Evolutionary conservation across 768 basidiomycete genomes (phyloP), one percentile per base, ranked within the genome.

Genomic region (Cyclocybe cylindracea): DNA sequence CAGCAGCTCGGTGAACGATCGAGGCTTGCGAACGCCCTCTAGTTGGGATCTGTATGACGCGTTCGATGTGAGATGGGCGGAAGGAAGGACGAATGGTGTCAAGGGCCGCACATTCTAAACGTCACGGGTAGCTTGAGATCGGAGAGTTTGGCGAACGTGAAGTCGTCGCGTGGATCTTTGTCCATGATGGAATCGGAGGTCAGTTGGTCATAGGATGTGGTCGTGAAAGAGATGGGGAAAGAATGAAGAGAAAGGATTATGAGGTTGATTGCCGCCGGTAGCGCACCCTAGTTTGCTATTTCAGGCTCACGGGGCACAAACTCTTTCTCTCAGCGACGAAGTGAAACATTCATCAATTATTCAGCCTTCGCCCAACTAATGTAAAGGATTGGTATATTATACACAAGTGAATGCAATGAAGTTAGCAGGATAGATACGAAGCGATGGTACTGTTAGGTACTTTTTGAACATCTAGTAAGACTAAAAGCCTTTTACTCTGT

Each of bases 91-190:
- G 9, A 39, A 32, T 33, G 13, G 16, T n/a, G 18, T 7, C 29
- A 29, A 10, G 33, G 13, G 7, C 13, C 48, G 29, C 60, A 90
- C 91, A 94, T 89, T 64, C 91, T 82, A 63, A 94, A 85, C 8
- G 94, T 93, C 8, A 96, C 83, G 2, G 90, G 91, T 7, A 91
- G 69, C 66, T 91, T 94, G 53, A 97, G 79, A 67, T 95, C 91
- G 48, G 89, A 90, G 14, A 94, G 82, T 65, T 88, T 88, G 5
- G 93, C 94, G 65, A 96, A 97, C 2, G 92, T 94, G 61, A 94
- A 92, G 67, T 97, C 94, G 60, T 94, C 90, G 34, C 88, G 78
- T 62, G 84, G 73, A 61, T 79, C 79, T 56, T 79, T 79, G 61
- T 81, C 79, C 79, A 81, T 80, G 39, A 44, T 51, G 19, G 10